These are phyloP conservation scores for Bruguiera hainesii DNA, from an alignment of 441 rosid species.

Conservation along the genomic window DNA sequence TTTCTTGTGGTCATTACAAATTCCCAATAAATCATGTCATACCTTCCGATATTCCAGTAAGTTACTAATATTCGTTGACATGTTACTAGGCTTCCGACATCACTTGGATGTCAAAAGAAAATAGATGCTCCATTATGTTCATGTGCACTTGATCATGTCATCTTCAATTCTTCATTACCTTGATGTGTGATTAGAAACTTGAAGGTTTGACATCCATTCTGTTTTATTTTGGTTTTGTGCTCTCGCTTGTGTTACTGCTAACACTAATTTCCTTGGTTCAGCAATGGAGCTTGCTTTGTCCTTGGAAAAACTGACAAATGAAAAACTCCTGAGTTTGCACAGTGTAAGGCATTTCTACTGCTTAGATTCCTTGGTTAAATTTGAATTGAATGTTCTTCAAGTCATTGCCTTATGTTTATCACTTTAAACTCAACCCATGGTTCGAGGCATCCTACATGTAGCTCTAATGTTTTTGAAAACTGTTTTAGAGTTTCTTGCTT, in stretches of 20 bases:
- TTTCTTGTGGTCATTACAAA: not conserved
- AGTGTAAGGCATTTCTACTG: conserved; percentile 31
- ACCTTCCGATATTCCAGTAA: no score
- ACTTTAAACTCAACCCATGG: not conserved
- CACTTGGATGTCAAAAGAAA: not conserved
- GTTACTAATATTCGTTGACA: not conserved
- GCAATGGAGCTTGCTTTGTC: conserved; percentile 87
- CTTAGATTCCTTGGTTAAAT: not conserved
- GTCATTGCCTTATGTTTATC: not conserved
- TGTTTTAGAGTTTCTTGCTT: not conserved
- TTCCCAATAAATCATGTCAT: not conserved
- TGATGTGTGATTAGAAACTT: not conserved
- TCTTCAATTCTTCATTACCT: not conserved
- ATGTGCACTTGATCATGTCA: no score
- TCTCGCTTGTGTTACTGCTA: not conserved
- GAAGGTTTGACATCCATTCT: not conserved
- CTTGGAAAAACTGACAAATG: conserved; percentile 75
- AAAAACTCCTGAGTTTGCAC: conserved; percentile 65
- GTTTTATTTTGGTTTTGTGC: not conserved
- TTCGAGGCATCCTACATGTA: not conserved
- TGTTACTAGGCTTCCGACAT: not conserved
- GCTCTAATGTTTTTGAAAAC: not conserved
- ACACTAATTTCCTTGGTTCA: conserved; percentile 27
- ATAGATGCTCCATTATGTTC: no score
- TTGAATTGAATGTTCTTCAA: not conserved